Evolutionary conservation across 371 early-diverging fungal genomes (phyloP), one percentile per base, ranked within the genome.

Genomic region (Apophysomyces elegans): DNA sequence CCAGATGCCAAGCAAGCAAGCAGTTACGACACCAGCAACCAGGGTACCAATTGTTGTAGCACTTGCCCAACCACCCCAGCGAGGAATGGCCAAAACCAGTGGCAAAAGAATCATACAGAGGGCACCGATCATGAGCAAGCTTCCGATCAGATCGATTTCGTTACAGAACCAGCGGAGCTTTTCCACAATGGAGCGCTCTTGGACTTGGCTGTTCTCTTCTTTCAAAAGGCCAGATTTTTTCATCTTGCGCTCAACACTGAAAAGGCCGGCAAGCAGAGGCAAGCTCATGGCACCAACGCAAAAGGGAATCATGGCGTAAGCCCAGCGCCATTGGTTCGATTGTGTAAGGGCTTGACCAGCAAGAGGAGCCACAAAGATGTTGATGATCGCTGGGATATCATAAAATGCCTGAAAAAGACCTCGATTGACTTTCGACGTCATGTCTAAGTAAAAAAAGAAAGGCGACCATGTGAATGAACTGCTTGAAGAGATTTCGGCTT

Each of bases 61-160:
- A 47, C 71, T 74, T 12, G 56, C 57, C 83, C 83, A 83, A 45
- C 80, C 80, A 14, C 74, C 77, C 54, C 73, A 73, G 46, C 61
- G 73, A 36, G 73, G 67, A 9, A 32, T 67, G 13, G 77, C 83
- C 39, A 83, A 62, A 9, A 80, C 72, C 37, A 83, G 56, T 0
- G 83, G 83, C 35, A 83, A 58, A n/a, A 83, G 43, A 5, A 79
- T 71, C 61, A 80, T 56, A 32, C 66, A 71, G 58, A 83, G 67
- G 44, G 70, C 68, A n/a, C 72, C 68, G 14, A 76, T 63, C 56
- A 83, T 63, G 36, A 83, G 60, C 9, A 83, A 18, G 44, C 77
- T 79, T 13, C 83, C 83, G 37, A 83, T 47, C 3, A 71, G 59
- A 67, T 83, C 81, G 43, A 79, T 68, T 63, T 80, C 79, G 41